phyloP scores from a whole-genome alignment of 2,329 filamentous ascomycete genomes.

The Fragosphaeria purpurea region DNA sequence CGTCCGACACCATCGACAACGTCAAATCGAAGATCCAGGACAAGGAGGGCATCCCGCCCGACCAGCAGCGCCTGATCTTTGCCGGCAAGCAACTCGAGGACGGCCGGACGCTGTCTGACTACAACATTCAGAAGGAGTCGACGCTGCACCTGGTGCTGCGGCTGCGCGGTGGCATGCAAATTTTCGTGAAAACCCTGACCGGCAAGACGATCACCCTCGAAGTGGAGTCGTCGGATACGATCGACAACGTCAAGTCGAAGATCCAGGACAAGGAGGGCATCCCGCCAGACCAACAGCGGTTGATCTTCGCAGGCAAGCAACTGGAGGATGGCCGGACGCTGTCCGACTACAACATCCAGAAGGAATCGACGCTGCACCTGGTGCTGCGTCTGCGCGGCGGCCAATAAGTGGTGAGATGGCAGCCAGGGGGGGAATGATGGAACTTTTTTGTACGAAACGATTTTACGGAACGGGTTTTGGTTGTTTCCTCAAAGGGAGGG shows the following conservation, averaged over 20 bases:
- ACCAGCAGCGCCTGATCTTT: conserved; percentile 90
- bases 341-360: conserved; percentile 86
- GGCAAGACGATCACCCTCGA: conserved; percentile 62
- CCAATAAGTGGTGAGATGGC: conserved; percentile 24
- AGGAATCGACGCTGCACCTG: conserved; percentile 62
- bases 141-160: conserved; percentile 74
- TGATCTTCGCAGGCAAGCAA: conserved; percentile 64
- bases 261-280: conserved; percentile 67
- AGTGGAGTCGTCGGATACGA: conserved; percentile 58
- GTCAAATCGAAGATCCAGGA: conserved; percentile 92
- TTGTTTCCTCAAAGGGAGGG: neutral
- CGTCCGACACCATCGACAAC: conserved; percentile 84
- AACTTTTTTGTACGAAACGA: neutral
- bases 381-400: conserved; percentile 63
- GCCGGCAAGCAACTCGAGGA: conserved; percentile 91
- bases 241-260: conserved; percentile 62
- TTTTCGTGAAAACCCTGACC: conserved; percentile 62
- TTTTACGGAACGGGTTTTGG: neutral
- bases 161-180: conserved; percentile 72
- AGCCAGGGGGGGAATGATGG: neutral
- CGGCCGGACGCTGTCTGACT: conserved; percentile 81
- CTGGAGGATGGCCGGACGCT: conserved; percentile 67
- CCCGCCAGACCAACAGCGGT: conserved; percentile 59
- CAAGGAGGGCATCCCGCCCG: conserved; percentile 87
- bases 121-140: conserved; percentile 93